Base-by-base conservation (phyloP, 2,329 filamentous ascomycete species). In the Plectosphaerella sp. region DNA sequence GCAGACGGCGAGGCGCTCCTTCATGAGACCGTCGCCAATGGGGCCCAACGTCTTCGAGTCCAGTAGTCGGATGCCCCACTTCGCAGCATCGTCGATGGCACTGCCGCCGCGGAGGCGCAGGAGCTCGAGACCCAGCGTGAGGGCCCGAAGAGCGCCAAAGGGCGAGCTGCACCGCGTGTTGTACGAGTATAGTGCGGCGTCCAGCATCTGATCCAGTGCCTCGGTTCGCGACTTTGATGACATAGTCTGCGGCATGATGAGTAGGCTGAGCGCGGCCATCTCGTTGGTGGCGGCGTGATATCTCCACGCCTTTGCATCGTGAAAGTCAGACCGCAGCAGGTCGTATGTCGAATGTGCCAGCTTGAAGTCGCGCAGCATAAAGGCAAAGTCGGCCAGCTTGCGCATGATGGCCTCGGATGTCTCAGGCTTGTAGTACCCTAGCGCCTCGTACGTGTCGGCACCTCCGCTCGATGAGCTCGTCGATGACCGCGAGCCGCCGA, bases 281-380 rank as follows among this genome's bases (percentile, higher is more conserved):
- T 99, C 94, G 67, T 96, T 93, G 2, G 89, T 88, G 4, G 89
- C 93, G 0, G 94, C 94, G 65, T 97, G 91, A 64, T 97, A 89
- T 61, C 84, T 90, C 94, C 94, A 99, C 1, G 94, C 95, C 68
- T 97, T 97, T 66, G 97, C 92, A 65, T 94, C 94, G 64, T 84
- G 86, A 67, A 93, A 99, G 67, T 99, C 95, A 8, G 86, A 82
- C 50, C 91, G 84, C 9, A 99, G 73, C 5, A 99, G 80, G 52
- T 99, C 93, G 66, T 97, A 99, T 0, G 90, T 96, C 12, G 88
- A 91, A 60, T 94, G 83, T 10, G 94, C 90, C 36, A 99, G 75
- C 69, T 95, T 97, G 84, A 88, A 99, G 68, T 99, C 95, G 33
- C 94, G 84, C 37, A 99, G 79, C 92, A 99, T 97, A 64, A 99